These are phyloP conservation scores for Ganoderma sinense DNA, from an alignment of 1,284 basidiomycete genomes.

Conservation along the genomic window DNA sequence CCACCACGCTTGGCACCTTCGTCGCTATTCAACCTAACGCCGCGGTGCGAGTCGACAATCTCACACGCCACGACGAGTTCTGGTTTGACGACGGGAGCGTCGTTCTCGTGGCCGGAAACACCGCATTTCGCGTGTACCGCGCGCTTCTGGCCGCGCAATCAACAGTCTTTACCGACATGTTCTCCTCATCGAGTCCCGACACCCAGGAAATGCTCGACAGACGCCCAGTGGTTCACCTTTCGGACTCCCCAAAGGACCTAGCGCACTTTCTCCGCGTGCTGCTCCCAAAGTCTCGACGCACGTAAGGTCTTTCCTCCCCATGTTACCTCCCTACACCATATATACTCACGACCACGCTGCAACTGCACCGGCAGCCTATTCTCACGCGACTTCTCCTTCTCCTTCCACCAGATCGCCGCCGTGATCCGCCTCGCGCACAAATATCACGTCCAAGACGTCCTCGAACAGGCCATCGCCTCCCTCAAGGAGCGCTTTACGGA, in stretches of 20 bases:
- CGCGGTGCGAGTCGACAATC: too few relatives aligned
- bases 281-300: background rate
- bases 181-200: constrained; percentile 21
- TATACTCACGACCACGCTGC: background rate
- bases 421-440: constrained; percentile 3
- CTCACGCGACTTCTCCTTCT: background rate
- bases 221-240: constrained; percentile 23
- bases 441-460: background rate
- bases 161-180: constrained; percentile 26
- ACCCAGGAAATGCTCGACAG: constrained; percentile 16
- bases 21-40: too few relatives aligned
- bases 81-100: constrained; percentile 7
- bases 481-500: background rate
- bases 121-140: constrained; percentile 25
- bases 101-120: background rate
- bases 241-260: constrained; percentile 20
- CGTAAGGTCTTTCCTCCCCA: background rate
- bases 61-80: background rate
- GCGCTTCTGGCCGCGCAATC: constrained; percentile 27
- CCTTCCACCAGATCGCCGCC: background rate
- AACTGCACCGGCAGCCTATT: background rate
- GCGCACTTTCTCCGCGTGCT: constrained; percentile 13
- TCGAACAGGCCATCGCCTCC: background rate
- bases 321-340: background rate
- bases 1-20: too few relatives aligned